These are phyloP conservation scores for Rhododendron ferrugineum DNA, from an alignment of 148 eudicot species.

Conservation along the genomic window DNA sequence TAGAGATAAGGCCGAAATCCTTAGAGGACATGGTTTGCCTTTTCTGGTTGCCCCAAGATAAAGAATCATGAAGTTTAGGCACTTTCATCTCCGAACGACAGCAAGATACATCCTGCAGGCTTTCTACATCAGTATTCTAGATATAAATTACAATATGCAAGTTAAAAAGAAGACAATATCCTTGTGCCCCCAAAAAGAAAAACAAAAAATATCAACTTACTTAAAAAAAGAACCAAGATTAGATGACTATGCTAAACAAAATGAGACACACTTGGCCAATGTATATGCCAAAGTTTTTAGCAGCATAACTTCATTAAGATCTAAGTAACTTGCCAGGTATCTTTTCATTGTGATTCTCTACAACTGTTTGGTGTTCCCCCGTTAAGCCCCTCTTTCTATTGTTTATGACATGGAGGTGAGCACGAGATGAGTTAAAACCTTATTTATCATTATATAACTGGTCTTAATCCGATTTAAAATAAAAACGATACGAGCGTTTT, in stretches of 20 bases:
- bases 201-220: not conserved
- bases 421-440: conserved; percentile 78
- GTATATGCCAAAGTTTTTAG: not conserved
- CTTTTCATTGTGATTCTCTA: conserved; percentile 31
- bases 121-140: conserved; percentile 30
- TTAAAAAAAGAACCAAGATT: not conserved
- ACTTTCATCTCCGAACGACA: conserved; percentile 66
- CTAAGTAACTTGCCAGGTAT: conserved; percentile 38
- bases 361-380: conserved; percentile 32
- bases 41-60: conserved; percentile 77
- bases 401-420: conserved; percentile 79
- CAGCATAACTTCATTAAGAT: not conserved
- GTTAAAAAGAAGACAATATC: not conserved
- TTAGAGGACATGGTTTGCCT: conserved; percentile 34
- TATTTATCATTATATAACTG: too few species aligned
- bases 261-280: not conserved
- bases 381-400: conserved; percentile 47
- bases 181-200: not conserved
- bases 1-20: conserved; percentile 56
- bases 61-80: conserved; percentile 66
- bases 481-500: too few species aligned
- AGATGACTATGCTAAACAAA: not conserved
- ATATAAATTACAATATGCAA: conserved; percentile 1
- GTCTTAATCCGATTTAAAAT: too few species aligned
- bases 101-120: conserved; percentile 30